A percentile compares a stretch with the other conserved stretches of the same genome.
Evolutionary conservation across 768 basidiomycete genomes (phyloP).

Genomic region (Leccinum barrowsii): DNA sequence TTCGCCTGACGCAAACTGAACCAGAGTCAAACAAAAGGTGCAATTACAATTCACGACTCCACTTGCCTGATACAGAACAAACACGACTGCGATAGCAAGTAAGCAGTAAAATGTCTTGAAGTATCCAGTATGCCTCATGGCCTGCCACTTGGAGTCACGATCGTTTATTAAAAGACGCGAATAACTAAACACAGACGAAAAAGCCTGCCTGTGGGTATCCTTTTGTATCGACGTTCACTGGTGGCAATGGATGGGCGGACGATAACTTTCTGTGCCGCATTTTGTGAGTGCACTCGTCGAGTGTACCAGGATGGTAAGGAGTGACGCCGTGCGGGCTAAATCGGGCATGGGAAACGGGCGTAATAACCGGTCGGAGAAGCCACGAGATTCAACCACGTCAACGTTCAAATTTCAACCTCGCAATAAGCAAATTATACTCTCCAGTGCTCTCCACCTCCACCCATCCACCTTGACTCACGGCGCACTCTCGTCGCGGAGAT

Average conservation of each 20-base stretch:
- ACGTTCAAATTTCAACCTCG: not conserved
- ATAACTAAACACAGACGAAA: not conserved
- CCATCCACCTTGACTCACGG: not conserved
- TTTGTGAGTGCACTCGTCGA: constrained; percentile 1
- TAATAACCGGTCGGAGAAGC: not conserved
- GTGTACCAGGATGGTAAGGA: not conserved
- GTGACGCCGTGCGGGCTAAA: not conserved
- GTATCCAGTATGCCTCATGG: not conserved
- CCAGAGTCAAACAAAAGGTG: not conserved
- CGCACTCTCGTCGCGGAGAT: not conserved
- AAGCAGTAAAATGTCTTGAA: constrained; percentile 11
- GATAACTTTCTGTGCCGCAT: constrained; percentile 25
- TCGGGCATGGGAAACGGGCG: not conserved
- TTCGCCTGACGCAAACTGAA: constrained; percentile 17
- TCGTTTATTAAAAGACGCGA: not conserved
- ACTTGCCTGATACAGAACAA: constrained; percentile 22
- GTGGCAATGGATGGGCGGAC: not conserved
- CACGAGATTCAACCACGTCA: not conserved
- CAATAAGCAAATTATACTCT: not conserved
- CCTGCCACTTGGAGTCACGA: constrained; percentile 4
- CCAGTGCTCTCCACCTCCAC: not conserved
- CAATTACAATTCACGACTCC: not conserved
- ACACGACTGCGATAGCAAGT: constrained; percentile 5
- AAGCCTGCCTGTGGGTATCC: constrained; percentile 7
- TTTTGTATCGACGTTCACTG: not conserved